phyloP scores from a whole-genome alignment of 768 basidiomycete genomes.

The Mycena galopus region DNA sequence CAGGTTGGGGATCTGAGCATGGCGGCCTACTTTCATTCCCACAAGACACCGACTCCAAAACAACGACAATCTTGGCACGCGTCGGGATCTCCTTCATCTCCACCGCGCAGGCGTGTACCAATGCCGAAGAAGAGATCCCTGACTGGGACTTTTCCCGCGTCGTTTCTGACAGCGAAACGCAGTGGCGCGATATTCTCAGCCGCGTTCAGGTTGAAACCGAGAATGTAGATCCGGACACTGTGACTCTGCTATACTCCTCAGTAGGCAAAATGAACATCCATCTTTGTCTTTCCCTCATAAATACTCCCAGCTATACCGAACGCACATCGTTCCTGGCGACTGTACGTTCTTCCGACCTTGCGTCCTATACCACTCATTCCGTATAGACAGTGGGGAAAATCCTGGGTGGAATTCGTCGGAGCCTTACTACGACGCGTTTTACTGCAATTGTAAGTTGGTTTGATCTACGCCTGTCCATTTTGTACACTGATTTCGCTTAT shows the following conservation, averaged over 20 bases:
- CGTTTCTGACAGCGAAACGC: conserved; percentile 53
- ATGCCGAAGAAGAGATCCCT: conserved; percentile 72
- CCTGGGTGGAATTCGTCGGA: conserved; percentile 73
- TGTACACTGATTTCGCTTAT: background rate
- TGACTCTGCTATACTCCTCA: conserved; percentile 72
- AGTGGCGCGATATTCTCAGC: conserved; percentile 71
- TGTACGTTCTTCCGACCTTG: conserved; percentile 52
- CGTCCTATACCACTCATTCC: background rate
- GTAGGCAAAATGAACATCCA: conserved; percentile 43
- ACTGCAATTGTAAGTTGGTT: conserved; percentile 68
- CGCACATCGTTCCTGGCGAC: conserved; percentile 74
- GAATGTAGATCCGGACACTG: conserved; percentile 62
- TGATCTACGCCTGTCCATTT: background rate
- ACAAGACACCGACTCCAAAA: conserved; percentile 49
- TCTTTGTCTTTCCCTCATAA: background rate
- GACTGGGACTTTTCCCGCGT: conserved; percentile 68
- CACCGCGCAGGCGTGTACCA: conserved; percentile 68
- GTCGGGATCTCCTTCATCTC: conserved; percentile 78
- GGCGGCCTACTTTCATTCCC: conserved; percentile 68
- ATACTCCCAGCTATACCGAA: conserved; percentile 63
- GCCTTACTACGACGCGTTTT: conserved; percentile 76
- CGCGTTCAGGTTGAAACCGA: conserved; percentile 66
- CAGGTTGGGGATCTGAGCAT: conserved; percentile 64
- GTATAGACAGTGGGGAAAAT: conserved; percentile 72
- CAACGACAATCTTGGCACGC: conserved; percentile 66